phyloP scores from a whole-genome alignment of 2,329 filamentous ascomycete species.

The Fusarium beomiforme region DNA sequence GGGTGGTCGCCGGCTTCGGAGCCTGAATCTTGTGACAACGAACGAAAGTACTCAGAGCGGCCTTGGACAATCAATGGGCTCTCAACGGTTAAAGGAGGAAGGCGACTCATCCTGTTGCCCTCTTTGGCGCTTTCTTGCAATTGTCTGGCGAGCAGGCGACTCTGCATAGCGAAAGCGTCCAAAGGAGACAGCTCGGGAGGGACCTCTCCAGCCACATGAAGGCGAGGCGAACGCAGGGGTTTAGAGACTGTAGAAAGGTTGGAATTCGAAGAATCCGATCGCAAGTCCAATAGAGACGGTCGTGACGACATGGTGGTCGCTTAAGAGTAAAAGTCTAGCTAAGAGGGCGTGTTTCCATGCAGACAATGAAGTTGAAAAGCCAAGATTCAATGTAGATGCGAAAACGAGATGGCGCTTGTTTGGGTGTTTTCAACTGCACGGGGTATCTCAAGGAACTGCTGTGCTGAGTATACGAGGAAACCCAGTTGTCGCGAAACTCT shows the following conservation, averaged over 20 bases:
- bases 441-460: neutral
- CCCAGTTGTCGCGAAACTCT: conserved; percentile 2
- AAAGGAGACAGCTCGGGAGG: conserved; percentile 93
- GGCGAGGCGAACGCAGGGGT: conserved; percentile 75
- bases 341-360: conserved; percentile 30
- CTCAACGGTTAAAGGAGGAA: conserved; percentile 84
- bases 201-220: conserved; percentile 81
- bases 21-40: conserved; percentile 71
- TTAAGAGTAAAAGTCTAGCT: conserved; percentile 19
- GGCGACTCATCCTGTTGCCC: conserved; percentile 82
- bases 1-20: conserved; percentile 54
- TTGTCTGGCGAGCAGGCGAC: conserved; percentile 85
- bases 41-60: conserved; percentile 84
- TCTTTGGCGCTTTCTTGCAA: conserved; percentile 81
- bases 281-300: conserved; percentile 68
- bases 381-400: neutral
- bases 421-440: neutral
- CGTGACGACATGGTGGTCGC: conserved; percentile 61
- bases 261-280: conserved; percentile 66
- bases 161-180: conserved; percentile 94
- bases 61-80: conserved; percentile 80
- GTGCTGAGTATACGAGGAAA: neutral
- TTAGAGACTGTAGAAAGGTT: conserved; percentile 56
- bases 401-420: neutral
- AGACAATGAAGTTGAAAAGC: neutral